Conservation (phyloP, 2,329 filamentous ascomycete genomes). For the Aureobasidium sp. region DNA sequence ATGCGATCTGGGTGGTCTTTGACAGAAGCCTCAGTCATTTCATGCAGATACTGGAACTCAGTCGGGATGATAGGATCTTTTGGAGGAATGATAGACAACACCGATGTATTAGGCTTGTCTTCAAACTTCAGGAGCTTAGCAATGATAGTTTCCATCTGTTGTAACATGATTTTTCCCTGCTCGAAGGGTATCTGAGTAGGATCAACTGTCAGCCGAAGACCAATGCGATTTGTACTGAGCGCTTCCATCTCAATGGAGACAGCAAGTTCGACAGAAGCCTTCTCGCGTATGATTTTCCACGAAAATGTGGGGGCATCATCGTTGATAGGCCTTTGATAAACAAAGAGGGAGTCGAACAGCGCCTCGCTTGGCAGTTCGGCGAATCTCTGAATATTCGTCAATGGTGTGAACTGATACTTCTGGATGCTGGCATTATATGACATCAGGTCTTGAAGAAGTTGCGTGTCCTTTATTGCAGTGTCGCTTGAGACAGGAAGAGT, state of each 20-base stretch:
- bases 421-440: slow-evolving; percentile 56
- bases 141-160: slow-evolving; percentile 66
- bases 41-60: slow-evolving; percentile 58
- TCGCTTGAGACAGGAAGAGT: slow-evolving; percentile 67
- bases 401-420: slow-evolving; percentile 63
- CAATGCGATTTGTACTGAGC: slow-evolving; percentile 39
- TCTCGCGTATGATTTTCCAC: slow-evolving; percentile 60
- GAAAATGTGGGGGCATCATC: slow-evolving; percentile 24
- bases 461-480: slow-evolving; percentile 47
- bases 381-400: slow-evolving; percentile 66
- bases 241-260: slow-evolving; percentile 75
- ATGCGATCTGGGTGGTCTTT: slow-evolving; percentile 47
- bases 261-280: slow-evolving; percentile 66
- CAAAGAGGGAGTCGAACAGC: slow-evolving; percentile 79
- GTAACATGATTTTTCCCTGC: slow-evolving; percentile 61
- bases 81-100: slow-evolving; percentile 63
- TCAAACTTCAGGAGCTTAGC: slow-evolving; percentile 43
- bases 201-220: slow-evolving; percentile 60
- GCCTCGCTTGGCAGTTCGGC: slow-evolving; percentile 56
- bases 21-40: slow-evolving; percentile 67
- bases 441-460: slow-evolving; percentile 59
- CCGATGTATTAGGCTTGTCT: slow-evolving; percentile 27
- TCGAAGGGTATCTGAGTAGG: slow-evolving; percentile 57
- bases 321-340: slow-evolving; percentile 61
- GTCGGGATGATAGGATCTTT: slow-evolving; percentile 51